phyloP scores from a whole-genome alignment of 768 basidiomycete genomes.

The Punctularia strigosozonata region DNA sequence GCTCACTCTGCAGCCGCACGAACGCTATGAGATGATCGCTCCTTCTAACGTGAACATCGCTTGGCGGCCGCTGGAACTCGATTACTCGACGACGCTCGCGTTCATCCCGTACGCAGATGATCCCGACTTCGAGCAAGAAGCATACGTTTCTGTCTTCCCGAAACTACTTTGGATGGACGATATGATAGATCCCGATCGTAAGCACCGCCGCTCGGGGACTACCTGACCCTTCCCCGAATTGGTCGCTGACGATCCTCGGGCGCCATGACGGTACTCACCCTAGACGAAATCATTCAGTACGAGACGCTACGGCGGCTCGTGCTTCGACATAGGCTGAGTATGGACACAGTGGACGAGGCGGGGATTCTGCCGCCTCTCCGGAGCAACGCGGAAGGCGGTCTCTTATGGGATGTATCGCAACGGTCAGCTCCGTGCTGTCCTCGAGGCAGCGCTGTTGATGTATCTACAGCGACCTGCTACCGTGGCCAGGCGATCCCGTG shows the following conservation, averaged over 20 bases:
- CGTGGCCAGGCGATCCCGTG: not conserved
- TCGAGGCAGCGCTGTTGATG: not conserved
- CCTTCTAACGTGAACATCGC: conserved; percentile 24
- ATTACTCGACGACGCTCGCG: not conserved
- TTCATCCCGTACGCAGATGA: conserved; percentile 43
- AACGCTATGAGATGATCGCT: conserved; percentile 35
- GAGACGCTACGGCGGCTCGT: not conserved
- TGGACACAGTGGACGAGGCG: not conserved
- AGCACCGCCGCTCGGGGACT: not conserved
- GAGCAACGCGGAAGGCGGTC: not conserved
- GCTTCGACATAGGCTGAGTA: not conserved
- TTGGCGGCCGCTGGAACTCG: not conserved
- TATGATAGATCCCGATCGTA: not conserved
- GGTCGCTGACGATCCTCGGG: no score
- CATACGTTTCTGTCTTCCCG: conserved; percentile 18
- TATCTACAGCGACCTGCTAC: not conserved
- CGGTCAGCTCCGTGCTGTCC: not conserved
- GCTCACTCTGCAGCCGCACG: no score
- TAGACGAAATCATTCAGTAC: not conserved
- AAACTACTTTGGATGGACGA: conserved; percentile 17
- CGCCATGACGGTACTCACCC: not conserved
- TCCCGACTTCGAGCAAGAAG: conserved; percentile 18
- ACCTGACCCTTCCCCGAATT: not conserved
- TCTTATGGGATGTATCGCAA: not conserved
- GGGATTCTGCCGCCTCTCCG: not conserved